phyloP scores from a whole-genome alignment of 148 eudicot species.

The Euryodendron excelsum region DNA sequence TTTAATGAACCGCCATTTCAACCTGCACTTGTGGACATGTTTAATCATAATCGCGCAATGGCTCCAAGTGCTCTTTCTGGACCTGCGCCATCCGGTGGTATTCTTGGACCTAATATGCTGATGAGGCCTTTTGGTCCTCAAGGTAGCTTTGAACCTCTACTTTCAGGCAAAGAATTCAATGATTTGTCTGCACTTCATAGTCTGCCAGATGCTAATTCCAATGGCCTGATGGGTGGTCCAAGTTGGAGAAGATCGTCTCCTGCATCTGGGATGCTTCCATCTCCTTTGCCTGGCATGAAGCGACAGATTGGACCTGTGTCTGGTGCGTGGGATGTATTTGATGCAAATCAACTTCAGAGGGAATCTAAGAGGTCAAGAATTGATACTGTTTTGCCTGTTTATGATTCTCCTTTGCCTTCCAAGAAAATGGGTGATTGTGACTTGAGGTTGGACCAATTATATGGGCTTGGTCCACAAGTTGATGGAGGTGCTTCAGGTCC shows the following conservation, averaged over 20 bases:
- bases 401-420: slow-evolving; percentile 27
- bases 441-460: slow-evolving; percentile 30
- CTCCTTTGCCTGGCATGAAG: slow-evolving; percentile 44
- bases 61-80: slow-evolving; percentile 40
- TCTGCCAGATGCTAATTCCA: slow-evolving; percentile 38
- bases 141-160: slow-evolving; percentile 48
- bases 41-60: slow-evolving; percentile 34
- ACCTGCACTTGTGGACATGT: slow-evolving; percentile 41
- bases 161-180: slow-evolving; percentile 46
- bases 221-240: slow-evolving; percentile 43
- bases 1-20: slow-evolving; percentile 42
- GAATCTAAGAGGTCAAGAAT: slow-evolving; percentile 73
- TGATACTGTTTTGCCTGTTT: slow-evolving; percentile 36
- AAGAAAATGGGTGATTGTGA: slow-evolving; percentile 30
- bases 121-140: slow-evolving; percentile 60
- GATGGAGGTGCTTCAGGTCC: slow-evolving; percentile 33
- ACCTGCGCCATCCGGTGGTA: slow-evolving; percentile 37
- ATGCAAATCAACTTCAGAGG: slow-evolving; percentile 62
- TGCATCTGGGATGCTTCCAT: slow-evolving; percentile 46
- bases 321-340: slow-evolving; percentile 76
- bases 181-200: slow-evolving; percentile 38
- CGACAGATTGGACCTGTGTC: slow-evolving; percentile 36
- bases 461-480: slow-evolving; percentile 33
- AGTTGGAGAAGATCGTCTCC: slow-evolving; percentile 65
- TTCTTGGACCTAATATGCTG: slow-evolving; percentile 44